phyloP scores from a whole-genome alignment of 208 protist species.

The Wallacemonas collosoma region DNA sequence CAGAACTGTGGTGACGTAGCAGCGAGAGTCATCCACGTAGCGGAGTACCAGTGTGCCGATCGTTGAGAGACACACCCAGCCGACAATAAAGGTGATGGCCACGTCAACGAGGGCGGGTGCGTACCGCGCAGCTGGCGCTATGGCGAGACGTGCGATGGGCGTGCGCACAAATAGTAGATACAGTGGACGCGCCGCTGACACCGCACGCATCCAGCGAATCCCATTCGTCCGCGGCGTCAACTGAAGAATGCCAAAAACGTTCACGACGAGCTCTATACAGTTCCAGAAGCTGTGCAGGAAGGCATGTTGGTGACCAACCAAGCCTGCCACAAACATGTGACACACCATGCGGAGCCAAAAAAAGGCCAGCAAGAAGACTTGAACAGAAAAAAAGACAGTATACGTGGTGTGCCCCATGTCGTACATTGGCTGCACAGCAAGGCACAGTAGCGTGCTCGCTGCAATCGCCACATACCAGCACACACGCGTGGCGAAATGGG shows the following conservation, averaged over 20 bases:
- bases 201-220: constrained; percentile 51
- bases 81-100: constrained; percentile 25
- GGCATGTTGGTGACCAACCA: constrained; percentile 25
- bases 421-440: constrained; percentile 42
- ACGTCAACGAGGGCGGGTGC: constrained; percentile 36
- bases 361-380: constrained; percentile 36
- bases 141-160: constrained; percentile 19
- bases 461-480: constrained; percentile 29
- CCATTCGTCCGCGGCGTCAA: constrained; percentile 39
- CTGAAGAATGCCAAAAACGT: constrained; percentile 48
- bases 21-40: constrained; percentile 27
- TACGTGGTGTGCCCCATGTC: constrained; percentile 29
- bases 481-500: constrained; percentile 12
- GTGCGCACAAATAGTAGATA: constrained; percentile 34
- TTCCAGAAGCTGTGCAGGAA: constrained; percentile 62
- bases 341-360: constrained; percentile 60
- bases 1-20: constrained; percentile 28
- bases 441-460: constrained; percentile 35
- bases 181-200: constrained; percentile 50
- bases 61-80: constrained; percentile 39
- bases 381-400: constrained; percentile 28
- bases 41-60: constrained; percentile 36
- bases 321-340: constrained; percentile 42
- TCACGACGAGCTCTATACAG: constrained; percentile 45
- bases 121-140: constrained; percentile 28